Evolutionary conservation across 108 stramenopile species (phyloP), one percentile per base, ranked within the genome.

Genomic region (Phaeodactylum tricornutum): DNA sequence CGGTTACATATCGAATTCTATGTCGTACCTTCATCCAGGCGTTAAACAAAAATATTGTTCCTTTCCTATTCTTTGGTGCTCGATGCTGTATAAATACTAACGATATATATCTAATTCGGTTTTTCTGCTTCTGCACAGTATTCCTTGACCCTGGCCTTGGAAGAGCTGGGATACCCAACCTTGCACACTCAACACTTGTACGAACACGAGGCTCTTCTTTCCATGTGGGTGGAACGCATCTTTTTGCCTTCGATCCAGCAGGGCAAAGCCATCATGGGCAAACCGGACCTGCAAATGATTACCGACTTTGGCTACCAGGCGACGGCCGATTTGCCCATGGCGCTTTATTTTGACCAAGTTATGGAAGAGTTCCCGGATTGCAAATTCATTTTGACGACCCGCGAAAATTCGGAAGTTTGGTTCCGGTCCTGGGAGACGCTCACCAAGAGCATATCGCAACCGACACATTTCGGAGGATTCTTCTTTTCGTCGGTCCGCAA

Each of bases 171-270:
- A 7, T 73, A 64, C 37, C 72, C 72, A 4, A 77, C 79, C 1
- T 50, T 86, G 40, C 84, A 86, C 60, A 86, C 84, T 0, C 84
- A 86, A 48, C 84, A 86, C 59, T 53, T 86, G 43, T 81, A 81
- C 59, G 79, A 86, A 40, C 62, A 78, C 43, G 48, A 53, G 0
- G 55, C 60, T 29, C 71, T 86, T 47, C 65, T 81, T 35, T 32
- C 64, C 23, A 69, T 76, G 59, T 75, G 77, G 57, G 52, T 54
- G 17, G 49, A 77, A 21, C 31, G 50, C 12, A 57, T 86, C 39
- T 86, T 86, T 46, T 30, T 61, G 42, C 72, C 72, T 31, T 65
- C 72, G 43, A 62, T 79, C 28, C 33, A 68, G 6, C n/a, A 34
- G 21, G 51, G 67, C 27, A 56, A 75, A 41, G 61, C 61, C 26